Percentiles rank a stretch among this genome's conserved stretches.
phyloP scores from a whole-genome alignment of 1,284 basidiomycete species.

The Xerocomus minutiporus region DNA sequence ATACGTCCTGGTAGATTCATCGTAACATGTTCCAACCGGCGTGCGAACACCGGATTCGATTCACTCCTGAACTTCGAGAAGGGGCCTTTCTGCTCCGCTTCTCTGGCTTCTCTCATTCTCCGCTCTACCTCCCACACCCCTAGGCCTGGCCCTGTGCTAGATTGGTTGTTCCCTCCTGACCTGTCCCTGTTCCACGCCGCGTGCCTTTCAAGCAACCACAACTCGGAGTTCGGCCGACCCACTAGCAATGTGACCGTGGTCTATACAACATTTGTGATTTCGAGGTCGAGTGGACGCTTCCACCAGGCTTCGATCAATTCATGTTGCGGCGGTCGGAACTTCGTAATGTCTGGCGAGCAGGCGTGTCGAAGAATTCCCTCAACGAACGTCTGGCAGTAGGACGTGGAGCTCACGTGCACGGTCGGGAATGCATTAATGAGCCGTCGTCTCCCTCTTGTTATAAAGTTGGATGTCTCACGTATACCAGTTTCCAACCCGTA shows the following conservation, averaged over 20 bases:
- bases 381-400: not conserved
- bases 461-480: not conserved
- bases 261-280: too few relatives aligned
- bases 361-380: not conserved
- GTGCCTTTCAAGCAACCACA: not conserved
- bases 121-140: not conserved
- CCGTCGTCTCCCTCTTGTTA: not conserved
- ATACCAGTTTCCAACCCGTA: not conserved
- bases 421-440: not conserved
- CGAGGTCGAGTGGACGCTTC: not conserved
- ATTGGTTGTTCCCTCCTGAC: not conserved
- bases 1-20: not conserved
- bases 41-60: not conserved
- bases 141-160: not conserved
- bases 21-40: not conserved
- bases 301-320: not conserved
- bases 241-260: too few relatives aligned
- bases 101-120: not conserved
- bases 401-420: not conserved
- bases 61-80: not conserved
- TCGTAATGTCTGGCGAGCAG: not conserved
- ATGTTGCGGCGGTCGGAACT: not conserved
- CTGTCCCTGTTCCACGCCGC: not conserved
- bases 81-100: not conserved
- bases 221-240: not conserved